Base-by-base conservation (phyloP, 495 filamentous ascomycete species). In the Wilcoxina mikolae region DNA sequence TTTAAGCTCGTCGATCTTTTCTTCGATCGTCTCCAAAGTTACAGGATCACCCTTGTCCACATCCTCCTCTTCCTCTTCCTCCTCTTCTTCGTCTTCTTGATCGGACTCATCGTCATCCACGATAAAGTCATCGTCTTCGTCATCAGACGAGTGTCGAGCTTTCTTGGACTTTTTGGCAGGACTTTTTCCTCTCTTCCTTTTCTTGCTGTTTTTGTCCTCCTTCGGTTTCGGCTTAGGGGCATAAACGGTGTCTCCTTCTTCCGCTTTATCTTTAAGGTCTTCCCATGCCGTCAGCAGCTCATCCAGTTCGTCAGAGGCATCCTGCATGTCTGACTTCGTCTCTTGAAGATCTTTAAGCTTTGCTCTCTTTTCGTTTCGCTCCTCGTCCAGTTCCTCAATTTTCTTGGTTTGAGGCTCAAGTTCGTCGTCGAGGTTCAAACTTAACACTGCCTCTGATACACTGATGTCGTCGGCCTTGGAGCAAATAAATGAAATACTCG, bases 391-490 rank as follows among this genome's bases (percentile, higher is more conserved):
- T 23, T 61, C 38, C 5, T 71, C 66, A 9, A 69, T 56, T 27
- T 68, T 58, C n/a, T 66, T 60, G 51, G 58, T 59, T n/a, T 62
- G 61, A 1, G 64, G 33, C 4, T 42, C 46, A 45, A 71, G 56
- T 28, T 75, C 56, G 0, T 71, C 68, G 22, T 71, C 69, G 5
- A 76, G 60, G 17, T 69, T 68, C 43, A 78, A 65, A 26, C 68
- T 72, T 15, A 70, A 62, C 7, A 71, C 64, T 10, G 76, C 72
- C 39, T 78, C 74, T 1, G 69, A 72, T 7, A 82, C 61, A 17
- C 67, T 72, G 25, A 84, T 78, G 44, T 83, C 80, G 63, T 85
- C 82, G 3, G 78, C 80, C 64, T 84, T 85, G 12, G 74, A 77
- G 57, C 80, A 83, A 20, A 86, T 78, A 52, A 86, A 80, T 0